Evolutionary conservation across 192 early-diverging fungal genomes (phyloP).

Genomic region (Dimargaris xerosporica): DNA sequence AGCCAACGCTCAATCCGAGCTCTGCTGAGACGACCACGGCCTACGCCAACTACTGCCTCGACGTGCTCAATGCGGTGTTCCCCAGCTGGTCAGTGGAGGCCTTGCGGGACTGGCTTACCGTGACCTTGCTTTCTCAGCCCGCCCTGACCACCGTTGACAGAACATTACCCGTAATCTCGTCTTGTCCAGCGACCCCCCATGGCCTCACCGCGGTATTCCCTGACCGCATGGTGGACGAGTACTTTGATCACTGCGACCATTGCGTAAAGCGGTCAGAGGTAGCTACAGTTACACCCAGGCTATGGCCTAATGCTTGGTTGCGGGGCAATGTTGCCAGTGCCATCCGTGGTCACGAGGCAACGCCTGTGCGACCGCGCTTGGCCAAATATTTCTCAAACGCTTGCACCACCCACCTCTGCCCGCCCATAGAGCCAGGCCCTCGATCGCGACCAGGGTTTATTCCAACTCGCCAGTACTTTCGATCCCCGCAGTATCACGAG

Average conservation of each 20-base stretch:
- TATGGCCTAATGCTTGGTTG: no score
- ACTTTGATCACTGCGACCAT: slow-evolving; percentile 13
- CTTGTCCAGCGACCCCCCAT: not conserved
- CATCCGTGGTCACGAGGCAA: no score
- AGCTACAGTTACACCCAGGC: slow-evolving; percentile 14
- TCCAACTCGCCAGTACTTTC: slow-evolving; percentile 9
- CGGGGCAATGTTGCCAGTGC: no score
- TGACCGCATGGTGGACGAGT: slow-evolving; percentile 10
- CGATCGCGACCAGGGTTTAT: not conserved
- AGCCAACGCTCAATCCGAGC: not conserved
- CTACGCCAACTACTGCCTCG: slow-evolving; percentile 10
- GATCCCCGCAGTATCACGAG: not conserved
- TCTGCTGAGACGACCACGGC: not conserved
- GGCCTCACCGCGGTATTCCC: not conserved
- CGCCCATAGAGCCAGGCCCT: slow-evolving; percentile 1
- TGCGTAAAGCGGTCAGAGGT: not conserved
- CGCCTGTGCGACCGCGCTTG: no score
- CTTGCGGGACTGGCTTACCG: slow-evolving; percentile 16
- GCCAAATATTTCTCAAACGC: slow-evolving; percentile 18
- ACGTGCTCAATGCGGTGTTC: slow-evolving; percentile 20
- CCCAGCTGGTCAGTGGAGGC: slow-evolving; percentile 22
- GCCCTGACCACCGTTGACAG: no score
- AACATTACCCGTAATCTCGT: no score
- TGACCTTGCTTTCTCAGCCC: slow-evolving; percentile 15
- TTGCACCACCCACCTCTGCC: not conserved